Evolutionary conservation across 345 rosid genomes (phyloP), one percentile per base, ranked within the genome.

Genomic region (Eucalyptus microcorys): DNA sequence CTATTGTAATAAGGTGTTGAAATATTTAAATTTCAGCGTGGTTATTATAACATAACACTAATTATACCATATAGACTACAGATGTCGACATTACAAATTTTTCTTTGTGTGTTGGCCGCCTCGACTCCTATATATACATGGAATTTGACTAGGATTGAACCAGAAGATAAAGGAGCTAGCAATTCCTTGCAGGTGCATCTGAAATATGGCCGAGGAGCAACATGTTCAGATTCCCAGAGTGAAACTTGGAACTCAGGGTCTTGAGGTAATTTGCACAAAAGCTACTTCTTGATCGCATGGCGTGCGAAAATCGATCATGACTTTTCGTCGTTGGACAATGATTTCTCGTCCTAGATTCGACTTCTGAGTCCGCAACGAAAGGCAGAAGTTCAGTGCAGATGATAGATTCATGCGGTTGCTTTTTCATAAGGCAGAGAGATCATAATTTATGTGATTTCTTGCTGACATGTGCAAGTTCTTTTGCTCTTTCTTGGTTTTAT

Each of bases 231-330:
- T 91, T 37, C 90, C 88, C 34, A 76, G 86, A 71, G 68, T 86
- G 88, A 90, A 88, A 49, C 88, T 88, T 21, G 90, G 90, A 30
- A 42, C 87, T 43, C 88, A 89, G 27, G 90, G 90, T 16, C 88
- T 89, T 15, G 86, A 89, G 88, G 90, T 89, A 32, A 66, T 32
- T 71, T 32, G 6, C 32, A 37, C 40, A 14, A 26, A 8, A 27
- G 16, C 7, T 45, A 24, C 53, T 32, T 57, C 30, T 22, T 47
- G 80, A 14, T 43, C 40, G 17, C 42, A 7, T n/a, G 9, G 21
- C 7, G 40, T n/a, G 76, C 40, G 21, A 30, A 30, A 64, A 66
- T 66, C 10, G 19, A 32, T 66, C 42, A 32, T 15, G 34, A 15
- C 17, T 66, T 66, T 66, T n/a, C 6, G 11, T 68, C 42, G 5